Evolutionary conservation across 768 basidiomycete species (phyloP).

Genomic region (Tubosaeta sp.): DNA sequence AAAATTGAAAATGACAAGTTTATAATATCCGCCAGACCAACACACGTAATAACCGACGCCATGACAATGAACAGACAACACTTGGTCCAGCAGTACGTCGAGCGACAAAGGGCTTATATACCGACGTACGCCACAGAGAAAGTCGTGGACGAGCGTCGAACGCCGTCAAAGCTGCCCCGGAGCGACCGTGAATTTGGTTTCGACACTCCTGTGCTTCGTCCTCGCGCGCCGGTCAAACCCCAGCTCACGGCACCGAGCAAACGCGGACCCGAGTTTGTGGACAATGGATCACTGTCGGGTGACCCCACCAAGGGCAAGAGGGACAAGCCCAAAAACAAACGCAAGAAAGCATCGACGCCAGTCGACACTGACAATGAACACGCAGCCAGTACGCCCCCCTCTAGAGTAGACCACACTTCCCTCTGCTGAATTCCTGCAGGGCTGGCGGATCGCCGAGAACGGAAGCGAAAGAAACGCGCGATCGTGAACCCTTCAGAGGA

Average conservation of each 20-base stretch:
- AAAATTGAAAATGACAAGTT: slow-evolving; percentile 1
- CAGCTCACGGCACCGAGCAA: not conserved
- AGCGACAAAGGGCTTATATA: slow-evolving; percentile 43
- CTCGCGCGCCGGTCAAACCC: slow-evolving; percentile 33
- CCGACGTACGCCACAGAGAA: slow-evolving; percentile 44
- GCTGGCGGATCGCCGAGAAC: slow-evolving; percentile 59
- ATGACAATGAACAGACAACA: slow-evolving; percentile 27
- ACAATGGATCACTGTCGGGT: not conserved
- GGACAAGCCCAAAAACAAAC: slow-evolving; percentile 26
- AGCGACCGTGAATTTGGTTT: slow-evolving; percentile 35
- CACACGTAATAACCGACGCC: not conserved
- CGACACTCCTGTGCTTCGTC: slow-evolving; percentile 53
- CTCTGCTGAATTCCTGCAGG: slow-evolving; percentile 37
- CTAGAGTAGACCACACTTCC: not conserved
- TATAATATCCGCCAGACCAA: not conserved
- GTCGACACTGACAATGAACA: slow-evolving; percentile 33
- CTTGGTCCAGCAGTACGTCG: slow-evolving; percentile 45
- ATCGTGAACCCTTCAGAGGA: slow-evolving; percentile 37
- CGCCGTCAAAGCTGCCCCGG: slow-evolving; percentile 9
- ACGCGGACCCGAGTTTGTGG: not conserved
- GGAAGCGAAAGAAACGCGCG: slow-evolving; percentile 54
- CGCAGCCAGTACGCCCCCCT: slow-evolving; percentile 31
- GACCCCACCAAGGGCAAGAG: slow-evolving; percentile 7
- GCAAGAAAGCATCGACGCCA: slow-evolving; percentile 12
- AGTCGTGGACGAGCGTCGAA: slow-evolving; percentile 10